A percentile compares a stretch with the other conserved stretches of the same genome.
These are phyloP conservation scores for Wickerhamomyces sydowiorum DNA, from an alignment of 805 yeast genomes.

Conservation along the genomic window DNA sequence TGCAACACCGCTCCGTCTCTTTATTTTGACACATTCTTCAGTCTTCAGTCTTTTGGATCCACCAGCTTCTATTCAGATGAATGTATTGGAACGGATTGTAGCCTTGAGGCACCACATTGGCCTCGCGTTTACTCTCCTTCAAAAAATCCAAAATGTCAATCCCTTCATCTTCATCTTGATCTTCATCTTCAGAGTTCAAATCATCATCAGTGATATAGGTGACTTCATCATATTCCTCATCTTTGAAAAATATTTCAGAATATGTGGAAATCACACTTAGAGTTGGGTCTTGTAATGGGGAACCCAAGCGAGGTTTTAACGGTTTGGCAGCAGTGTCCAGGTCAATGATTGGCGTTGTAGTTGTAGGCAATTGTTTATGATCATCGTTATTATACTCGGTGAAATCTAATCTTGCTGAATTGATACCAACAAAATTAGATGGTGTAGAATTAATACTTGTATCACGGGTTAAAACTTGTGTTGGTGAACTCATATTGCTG, in stretches of 20 bases:
- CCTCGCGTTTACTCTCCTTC: constrained; percentile 14
- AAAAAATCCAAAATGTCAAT: constrained; percentile 13
- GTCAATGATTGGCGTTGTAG: constrained; percentile 17
- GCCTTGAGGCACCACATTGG: constrained; percentile 8
- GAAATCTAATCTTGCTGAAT: not conserved
- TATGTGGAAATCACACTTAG: not conserved
- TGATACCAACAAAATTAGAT: not conserved
- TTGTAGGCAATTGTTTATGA: too few relatives aligned
- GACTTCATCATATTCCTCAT: not conserved
- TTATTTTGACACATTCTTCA: not conserved
- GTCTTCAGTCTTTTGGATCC: not conserved
- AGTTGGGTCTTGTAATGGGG: not conserved
- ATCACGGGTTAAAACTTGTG: not conserved
- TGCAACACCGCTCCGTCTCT: too few relatives aligned
- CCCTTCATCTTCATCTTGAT: constrained; percentile 1
- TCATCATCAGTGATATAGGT: not conserved
- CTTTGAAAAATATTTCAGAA: too few relatives aligned
- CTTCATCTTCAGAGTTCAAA: not conserved
- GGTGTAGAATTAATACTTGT: not conserved
- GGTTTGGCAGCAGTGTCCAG: constrained; percentile 11
- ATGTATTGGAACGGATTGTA: constrained; percentile 10
- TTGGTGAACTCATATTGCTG: not conserved
- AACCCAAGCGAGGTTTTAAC: constrained; percentile 5
- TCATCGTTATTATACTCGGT: too few relatives aligned
- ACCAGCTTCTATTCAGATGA: constrained; percentile 3